Evolutionary conservation across 768 basidiomycete species (phyloP), one percentile per base, ranked within the genome.

Genomic region (Vararia minispora): DNA sequence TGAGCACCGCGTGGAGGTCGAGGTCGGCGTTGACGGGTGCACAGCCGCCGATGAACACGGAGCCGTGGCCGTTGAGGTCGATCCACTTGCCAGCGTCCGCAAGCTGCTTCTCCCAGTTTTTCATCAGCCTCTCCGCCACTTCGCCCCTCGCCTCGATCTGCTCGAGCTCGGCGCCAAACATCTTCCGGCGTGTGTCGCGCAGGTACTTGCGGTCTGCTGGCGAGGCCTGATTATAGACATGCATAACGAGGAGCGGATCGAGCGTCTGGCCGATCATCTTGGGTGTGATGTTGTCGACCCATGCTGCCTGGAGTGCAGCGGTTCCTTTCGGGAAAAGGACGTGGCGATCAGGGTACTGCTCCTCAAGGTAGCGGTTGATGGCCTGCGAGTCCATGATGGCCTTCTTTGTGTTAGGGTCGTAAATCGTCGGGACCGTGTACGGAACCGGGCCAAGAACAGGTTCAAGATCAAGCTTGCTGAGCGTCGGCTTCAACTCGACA

Each of bases 121-220:
- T n/a, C n/a, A n/a, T n/a, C n/a, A n/a, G n/a, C n/a, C n/a, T n/a
- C n/a, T n/a, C n/a, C n/a, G n/a, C n/a, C n/a, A n/a, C n/a, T n/a
- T n/a, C n/a, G n/a, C n/a, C n/a, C n/a, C n/a, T n/a, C 0, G 64
- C 61, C 3, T 52, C 38, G 14, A 63, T 32, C 26, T 63, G 57
- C 49, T 70, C 67, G 35, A 64, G 45, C 26, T 52, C 49, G 29
- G 43, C 52, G 0, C 69, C 67, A 31, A 61, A 61, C 2, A 29
- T 33, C 5, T 36, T 42, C 21, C 56, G 53, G 13, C 66, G 53
- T 1, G 64, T 68, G 5, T 42, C 46, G 22, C 61, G 51, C 48
- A 68, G 75, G 45, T 64, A 65, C 8, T 42, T 54, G 42, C 53
- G 40, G 40, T 66, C 68, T 27, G 40, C 44, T 3, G 58, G 52